phyloP scores from a whole-genome alignment of 345 rosid genomes.

The Microthlaspi erraticum region DNA sequence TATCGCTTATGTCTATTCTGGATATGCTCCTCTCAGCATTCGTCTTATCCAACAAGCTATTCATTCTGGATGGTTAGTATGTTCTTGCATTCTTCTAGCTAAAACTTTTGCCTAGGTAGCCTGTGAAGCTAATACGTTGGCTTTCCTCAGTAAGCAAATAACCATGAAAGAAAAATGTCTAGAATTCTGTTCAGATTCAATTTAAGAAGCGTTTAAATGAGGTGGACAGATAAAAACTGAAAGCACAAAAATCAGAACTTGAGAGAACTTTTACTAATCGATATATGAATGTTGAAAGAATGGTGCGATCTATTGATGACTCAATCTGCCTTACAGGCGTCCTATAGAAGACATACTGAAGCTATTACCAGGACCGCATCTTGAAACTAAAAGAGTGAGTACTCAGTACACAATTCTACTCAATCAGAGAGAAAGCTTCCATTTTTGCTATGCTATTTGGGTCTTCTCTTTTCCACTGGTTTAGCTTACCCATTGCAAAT shows the following conservation, averaged over 20 bases:
- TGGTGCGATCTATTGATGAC: conserved; percentile 20
- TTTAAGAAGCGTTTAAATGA: conserved; percentile 1
- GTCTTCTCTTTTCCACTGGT: conserved; percentile 12
- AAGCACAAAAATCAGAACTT: conserved; percentile 4
- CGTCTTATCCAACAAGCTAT: conserved; percentile 97
- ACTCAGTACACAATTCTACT: conserved; percentile 17
- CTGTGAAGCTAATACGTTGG: not conserved
- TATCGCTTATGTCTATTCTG: conserved; percentile 94
- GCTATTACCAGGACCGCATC: conserved; percentile 90
- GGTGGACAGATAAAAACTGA: conserved; percentile 24
- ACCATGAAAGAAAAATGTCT: conserved; percentile 1
- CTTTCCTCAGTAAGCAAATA: conserved; percentile 13
- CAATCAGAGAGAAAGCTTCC: not conserved
- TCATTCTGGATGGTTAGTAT: conserved; percentile 95
- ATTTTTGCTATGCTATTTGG: conserved; percentile 2
- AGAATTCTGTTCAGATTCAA: conserved; percentile 2
- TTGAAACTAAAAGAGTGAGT: conserved; percentile 80
- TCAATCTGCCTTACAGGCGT: conserved; percentile 66
- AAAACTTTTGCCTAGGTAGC: conserved; percentile 6
- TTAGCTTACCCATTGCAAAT: not conserved
- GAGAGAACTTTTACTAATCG: conserved; percentile 16
- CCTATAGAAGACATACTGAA: conserved; percentile 87
- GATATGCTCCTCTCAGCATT: conserved; percentile 97
- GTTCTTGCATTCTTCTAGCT: conserved; percentile 27
- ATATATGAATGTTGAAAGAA: conserved; percentile 16